Conservation (phyloP, 2,329 filamentous ascomycete genomes). For the Lecanosticta acicola region DNA sequence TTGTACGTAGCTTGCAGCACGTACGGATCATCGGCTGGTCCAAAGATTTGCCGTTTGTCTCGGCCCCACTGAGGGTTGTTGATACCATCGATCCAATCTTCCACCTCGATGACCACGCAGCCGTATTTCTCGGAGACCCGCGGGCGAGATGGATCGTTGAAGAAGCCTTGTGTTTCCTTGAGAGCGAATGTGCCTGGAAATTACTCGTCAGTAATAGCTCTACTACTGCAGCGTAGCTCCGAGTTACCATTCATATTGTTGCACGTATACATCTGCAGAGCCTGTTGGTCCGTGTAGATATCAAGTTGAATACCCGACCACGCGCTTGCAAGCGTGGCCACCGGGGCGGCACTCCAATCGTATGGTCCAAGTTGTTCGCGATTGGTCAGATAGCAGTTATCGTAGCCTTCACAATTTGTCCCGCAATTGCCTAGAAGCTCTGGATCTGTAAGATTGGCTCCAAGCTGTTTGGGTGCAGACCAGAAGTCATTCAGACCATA, state of each 20-base stretch:
- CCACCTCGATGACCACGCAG: constrained; percentile 82
- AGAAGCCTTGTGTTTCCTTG: constrained; percentile 64
- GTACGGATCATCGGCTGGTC: constrained; percentile 40
- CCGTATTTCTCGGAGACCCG: constrained; percentile 68
- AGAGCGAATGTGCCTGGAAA: constrained; percentile 52
- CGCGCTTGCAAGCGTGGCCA: constrained; percentile 62
- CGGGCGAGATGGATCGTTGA: constrained; percentile 49
- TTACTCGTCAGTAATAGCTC: constrained; percentile 11
- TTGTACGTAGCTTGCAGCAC: constrained; percentile 42
- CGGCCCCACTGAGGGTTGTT: constrained; percentile 89
- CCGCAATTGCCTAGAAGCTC: constrained; percentile 71
- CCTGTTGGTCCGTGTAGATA: constrained; percentile 75
- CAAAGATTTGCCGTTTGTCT: constrained; percentile 44
- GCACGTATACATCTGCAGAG: constrained; percentile 85
- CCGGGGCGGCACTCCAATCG: constrained; percentile 59
- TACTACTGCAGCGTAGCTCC: constrained; percentile 31
- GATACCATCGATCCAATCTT: constrained; percentile 85
- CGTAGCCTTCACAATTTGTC: constrained; percentile 75
- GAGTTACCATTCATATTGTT: constrained; percentile 64
- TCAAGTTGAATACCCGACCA: constrained; percentile 82
- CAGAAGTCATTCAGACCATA: constrained; percentile 76
- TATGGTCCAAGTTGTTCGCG: constrained; percentile 52
- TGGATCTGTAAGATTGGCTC: constrained; percentile 58
- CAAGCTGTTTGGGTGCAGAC: constrained; percentile 72
- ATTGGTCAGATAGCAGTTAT: constrained; percentile 66